These are phyloP conservation scores for Anthracocystis walkeri DNA, from an alignment of 1,284 basidiomycete species.

Conservation along the genomic window DNA sequence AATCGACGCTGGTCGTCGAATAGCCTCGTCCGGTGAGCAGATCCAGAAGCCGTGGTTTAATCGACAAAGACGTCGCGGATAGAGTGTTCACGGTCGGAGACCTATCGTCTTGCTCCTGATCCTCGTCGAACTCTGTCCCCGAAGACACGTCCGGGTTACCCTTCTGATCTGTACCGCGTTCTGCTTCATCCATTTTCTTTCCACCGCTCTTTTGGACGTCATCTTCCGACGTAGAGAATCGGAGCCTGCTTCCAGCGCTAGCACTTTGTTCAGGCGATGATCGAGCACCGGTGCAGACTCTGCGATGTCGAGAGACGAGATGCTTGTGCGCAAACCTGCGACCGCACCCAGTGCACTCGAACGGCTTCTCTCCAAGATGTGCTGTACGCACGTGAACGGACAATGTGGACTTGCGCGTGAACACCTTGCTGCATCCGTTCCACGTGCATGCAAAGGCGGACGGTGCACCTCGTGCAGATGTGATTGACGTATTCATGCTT, in stretches of 20 bases:
- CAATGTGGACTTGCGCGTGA: constrained; percentile 42
- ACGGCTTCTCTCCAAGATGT: constrained; percentile 52
- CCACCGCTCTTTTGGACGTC: neutral
- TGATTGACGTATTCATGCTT: constrained; percentile 27
- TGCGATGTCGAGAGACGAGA: constrained; percentile 47
- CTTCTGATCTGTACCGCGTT: neutral
- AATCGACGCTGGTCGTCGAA: neutral
- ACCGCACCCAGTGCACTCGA: constrained; percentile 46
- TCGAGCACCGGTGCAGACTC: constrained; percentile 18
- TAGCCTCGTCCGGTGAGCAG: constrained; percentile 47
- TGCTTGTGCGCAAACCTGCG: constrained; percentile 55
- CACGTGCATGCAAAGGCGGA: constrained; percentile 30
- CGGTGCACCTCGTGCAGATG: constrained; percentile 4
- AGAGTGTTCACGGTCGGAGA: neutral
- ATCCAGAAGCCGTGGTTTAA: constrained; percentile 33
- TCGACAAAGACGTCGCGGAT: neutral
- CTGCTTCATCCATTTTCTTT: constrained; percentile 7
- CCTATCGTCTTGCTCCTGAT: neutral
- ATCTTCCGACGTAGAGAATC: constrained; percentile 20
- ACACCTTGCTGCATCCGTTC: constrained; percentile 47
- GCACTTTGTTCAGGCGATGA: constrained; percentile 16
- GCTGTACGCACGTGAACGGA: constrained; percentile 47
- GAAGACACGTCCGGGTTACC: neutral
- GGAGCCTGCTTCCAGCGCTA: constrained; percentile 26
- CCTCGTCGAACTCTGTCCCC: neutral